A percentile compares a stretch with the other conserved stretches of the same genome.
Conservation (phyloP, 1,284 basidiomycete genomes). For the Marasmius sp. region DNA sequence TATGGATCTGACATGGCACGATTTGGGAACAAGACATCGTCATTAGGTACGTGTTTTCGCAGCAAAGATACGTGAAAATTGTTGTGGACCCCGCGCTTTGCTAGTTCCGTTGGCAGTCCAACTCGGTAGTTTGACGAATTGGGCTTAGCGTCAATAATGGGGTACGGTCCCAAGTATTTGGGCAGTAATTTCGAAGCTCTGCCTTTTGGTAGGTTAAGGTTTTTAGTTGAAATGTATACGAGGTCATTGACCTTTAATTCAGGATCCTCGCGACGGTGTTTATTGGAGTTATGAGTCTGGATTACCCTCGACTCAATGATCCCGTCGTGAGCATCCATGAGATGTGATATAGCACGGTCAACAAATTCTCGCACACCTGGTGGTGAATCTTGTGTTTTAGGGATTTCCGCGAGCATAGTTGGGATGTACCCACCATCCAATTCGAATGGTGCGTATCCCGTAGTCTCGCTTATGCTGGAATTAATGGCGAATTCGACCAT, state of each 20-base stretch:
- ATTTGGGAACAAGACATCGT: conserved; percentile 1
- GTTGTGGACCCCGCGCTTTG: conserved; percentile 19
- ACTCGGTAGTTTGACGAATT: conserved; percentile 24
- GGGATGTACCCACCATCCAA: conserved; percentile 26
- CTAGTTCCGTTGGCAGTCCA: conserved; percentile 24
- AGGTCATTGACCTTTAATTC: not conserved
- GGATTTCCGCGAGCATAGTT: not conserved
- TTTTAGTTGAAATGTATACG: conserved; percentile 25
- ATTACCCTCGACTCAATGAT: conserved; percentile 25
- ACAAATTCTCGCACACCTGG: not conserved
- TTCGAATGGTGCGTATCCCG: conserved; percentile 36
- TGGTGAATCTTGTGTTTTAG: not conserved
- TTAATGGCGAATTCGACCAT: conserved; percentile 23
- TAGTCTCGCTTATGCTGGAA: conserved; percentile 22
- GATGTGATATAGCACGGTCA: conserved; percentile 4
- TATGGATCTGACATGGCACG: not conserved
- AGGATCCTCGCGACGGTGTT: conserved; percentile 5
- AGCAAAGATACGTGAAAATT: conserved; percentile 18
- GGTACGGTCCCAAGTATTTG: conserved; percentile 31
- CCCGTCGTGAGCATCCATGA: conserved; percentile 27
- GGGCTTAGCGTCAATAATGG: conserved; percentile 19
- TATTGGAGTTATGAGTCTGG: conserved; percentile 27
- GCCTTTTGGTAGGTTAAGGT: conserved; percentile 28
- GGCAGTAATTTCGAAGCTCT: conserved; percentile 26
- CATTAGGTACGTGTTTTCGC: not conserved